These are phyloP conservation scores for Jamesozyma rosinii DNA, from an alignment of 805 yeast genomes.

Conservation along the genomic window DNA sequence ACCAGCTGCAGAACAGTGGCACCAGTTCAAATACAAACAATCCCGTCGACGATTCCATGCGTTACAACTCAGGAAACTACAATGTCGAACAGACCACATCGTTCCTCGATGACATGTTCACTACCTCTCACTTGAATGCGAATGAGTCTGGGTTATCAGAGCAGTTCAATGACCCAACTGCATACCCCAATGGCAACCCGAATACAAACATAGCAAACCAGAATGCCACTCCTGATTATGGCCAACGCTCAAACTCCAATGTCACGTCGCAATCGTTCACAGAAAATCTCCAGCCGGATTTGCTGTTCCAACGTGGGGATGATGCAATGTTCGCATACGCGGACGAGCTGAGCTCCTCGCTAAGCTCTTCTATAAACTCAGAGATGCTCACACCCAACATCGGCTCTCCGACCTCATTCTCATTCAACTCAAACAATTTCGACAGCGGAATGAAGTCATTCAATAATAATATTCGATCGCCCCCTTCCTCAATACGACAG, in stretches of 20 bases:
- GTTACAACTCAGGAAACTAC: neutral
- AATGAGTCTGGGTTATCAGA: neutral
- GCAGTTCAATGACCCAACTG: neutral
- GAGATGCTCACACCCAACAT: constrained; percentile 20
- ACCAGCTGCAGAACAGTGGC: neutral
- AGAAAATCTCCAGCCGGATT: constrained; percentile 8
- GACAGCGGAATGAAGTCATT: constrained; percentile 1
- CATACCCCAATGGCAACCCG: neutral
- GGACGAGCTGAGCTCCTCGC: constrained; percentile 26
- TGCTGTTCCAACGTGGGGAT: constrained; percentile 14
- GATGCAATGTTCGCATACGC: constrained; percentile 16
- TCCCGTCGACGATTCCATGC: neutral
- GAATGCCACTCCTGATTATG: neutral
- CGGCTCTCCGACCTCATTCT: constrained; percentile 19
- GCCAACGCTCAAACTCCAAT: neutral
- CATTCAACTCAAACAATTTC: constrained; percentile 19
- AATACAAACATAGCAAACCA: neutral
- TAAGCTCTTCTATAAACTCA: constrained; percentile 24
- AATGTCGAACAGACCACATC: constrained; percentile 8
- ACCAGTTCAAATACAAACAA: neutral
- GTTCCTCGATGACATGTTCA: constrained; percentile 20
- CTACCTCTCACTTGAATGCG: constrained; percentile 4
- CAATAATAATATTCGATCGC: constrained; percentile 18
- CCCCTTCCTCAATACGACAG: constrained; percentile 22
- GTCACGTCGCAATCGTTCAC: constrained; percentile 3